A percentile compares a stretch with the other conserved stretches of the same genome.
Conservation (phyloP, 2,329 filamentous ascomycete genomes). For the Amauroascus verrucosus region DNA sequence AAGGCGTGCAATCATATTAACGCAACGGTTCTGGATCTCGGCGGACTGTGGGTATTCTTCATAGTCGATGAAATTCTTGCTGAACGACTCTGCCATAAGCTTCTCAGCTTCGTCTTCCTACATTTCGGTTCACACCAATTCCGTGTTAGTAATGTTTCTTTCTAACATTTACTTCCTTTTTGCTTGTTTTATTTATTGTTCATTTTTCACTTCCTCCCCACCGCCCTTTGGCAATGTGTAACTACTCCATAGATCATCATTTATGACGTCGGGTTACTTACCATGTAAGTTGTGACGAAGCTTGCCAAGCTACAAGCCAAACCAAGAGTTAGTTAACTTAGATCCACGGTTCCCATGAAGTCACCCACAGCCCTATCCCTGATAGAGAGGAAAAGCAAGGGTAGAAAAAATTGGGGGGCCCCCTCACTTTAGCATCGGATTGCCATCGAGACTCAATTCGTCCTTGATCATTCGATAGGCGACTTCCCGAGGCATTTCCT, state of each 20-base stretch:
- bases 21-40: conserved; percentile 84
- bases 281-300: conserved; percentile 96
- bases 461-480: conserved; percentile 98
- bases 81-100: conserved; percentile 84
- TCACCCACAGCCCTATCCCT: neutral
- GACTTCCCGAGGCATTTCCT: conserved; percentile 80
- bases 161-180: no score
- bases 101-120: conserved; percentile 91
- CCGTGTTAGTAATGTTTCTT: conserved; percentile 10
- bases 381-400: neutral
- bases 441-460: conserved; percentile 81
- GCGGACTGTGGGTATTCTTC: conserved; percentile 73
- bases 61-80: conserved; percentile 93
- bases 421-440: conserved; percentile 59
- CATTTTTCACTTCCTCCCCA: no score
- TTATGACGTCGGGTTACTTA: no score
- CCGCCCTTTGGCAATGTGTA: no score
- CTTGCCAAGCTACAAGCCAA: conserved; percentile 57
- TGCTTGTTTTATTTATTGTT: no score
- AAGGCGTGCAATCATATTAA: conserved; percentile 79
- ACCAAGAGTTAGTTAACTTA: neutral
- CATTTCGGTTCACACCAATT: neutral
- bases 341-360: neutral
- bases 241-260: no score
- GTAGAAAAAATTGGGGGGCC: no score